Percentiles rank a stretch among this genome's conserved stretches.
Evolutionary conservation across 352 stramenopile genomes (phyloP).

Genomic region (Halophytophthora batemanensis): DNA sequence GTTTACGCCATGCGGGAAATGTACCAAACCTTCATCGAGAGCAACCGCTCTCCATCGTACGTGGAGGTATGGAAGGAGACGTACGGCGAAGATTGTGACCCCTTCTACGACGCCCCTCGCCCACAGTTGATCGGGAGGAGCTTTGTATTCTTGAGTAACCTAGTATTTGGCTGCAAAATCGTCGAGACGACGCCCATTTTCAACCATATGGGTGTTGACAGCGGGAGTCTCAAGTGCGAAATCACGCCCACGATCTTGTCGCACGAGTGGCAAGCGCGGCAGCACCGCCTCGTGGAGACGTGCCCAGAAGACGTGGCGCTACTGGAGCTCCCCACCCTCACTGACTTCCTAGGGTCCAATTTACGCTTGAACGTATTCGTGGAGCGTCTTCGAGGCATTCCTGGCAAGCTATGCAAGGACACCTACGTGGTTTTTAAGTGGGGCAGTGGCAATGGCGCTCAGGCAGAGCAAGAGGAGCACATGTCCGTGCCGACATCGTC

Average conservation of each 20-base stretch:
- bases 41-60: conserved; percentile 44
- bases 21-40: conserved; percentile 84
- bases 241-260: conserved; percentile 62
- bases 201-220: conserved; percentile 35
- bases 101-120: conserved; percentile 73
- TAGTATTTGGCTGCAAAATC: conserved; percentile 66
- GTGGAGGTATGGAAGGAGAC: conserved; percentile 29
- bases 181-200: conserved; percentile 56
- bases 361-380: conserved; percentile 52
- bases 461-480: conserved; percentile 27
- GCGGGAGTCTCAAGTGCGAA: conserved; percentile 52
- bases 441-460: conserved; percentile 7
- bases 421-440: conserved; percentile 59
- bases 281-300: conserved; percentile 60
- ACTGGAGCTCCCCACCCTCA: conserved; percentile 41
- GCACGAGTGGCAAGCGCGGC: conserved; percentile 68
- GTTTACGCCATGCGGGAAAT: conserved; percentile 87
- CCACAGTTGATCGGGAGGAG: conserved; percentile 72
- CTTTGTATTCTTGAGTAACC: conserved; percentile 62
- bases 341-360: conserved; percentile 49
- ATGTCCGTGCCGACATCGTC: conserved; percentile 40
- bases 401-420: conserved; percentile 73
- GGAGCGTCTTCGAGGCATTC: conserved; percentile 53
- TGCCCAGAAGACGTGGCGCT: conserved; percentile 37
- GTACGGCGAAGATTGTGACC: conserved; percentile 47